Evolutionary conservation across 805 yeast genomes (phyloP), one percentile per base, ranked within the genome.

Genomic region (Yamadazyma scolyti): DNA sequence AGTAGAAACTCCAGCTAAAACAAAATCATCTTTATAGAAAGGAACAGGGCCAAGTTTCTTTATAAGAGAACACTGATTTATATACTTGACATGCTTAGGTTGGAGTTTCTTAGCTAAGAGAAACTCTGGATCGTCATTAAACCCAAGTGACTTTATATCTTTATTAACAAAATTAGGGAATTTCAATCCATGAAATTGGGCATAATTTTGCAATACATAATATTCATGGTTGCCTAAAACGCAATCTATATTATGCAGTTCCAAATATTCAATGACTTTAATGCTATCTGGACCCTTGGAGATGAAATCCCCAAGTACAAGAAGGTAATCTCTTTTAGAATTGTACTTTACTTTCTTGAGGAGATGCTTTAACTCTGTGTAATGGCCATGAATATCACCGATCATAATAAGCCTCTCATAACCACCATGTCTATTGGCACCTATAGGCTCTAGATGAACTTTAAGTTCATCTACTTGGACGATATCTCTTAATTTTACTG

Each of bases 351-450:
- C 45, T 46, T 75, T 70, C 6, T 63, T 46, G 33, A 89, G 57
- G 23, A 90, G 61, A 28, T 65, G 56, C 34, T 52, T 51, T 33
- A 88, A 59, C 46, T 75, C 76, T 6, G 65, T 57, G 45, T 67
- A 75, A 44, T 79, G 78, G 2, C 96, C 97, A 58, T 89, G 97
- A 14, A 89, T 75, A 53, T 89, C 97, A 4, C 97, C 97, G 16
- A 89, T 67, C 27, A 87, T 50, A 4, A 90, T 66, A 10, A 83
- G 48, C 37, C 95, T 64, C 23, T 65, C 66, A 4, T 7, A 9
- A 14, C 20, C 17, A 16, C 8, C 11, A 19, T 6, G 7, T 10
- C 7, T 10, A 4, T 16, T 4, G 11, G 17, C 25, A n/a, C 33
- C 24, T 6, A 58, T 40, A 5, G 69, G 64, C 9, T 25, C 32